phyloP scores from a whole-genome alignment of 75 land plant species.

The Picea glauca region DNA sequence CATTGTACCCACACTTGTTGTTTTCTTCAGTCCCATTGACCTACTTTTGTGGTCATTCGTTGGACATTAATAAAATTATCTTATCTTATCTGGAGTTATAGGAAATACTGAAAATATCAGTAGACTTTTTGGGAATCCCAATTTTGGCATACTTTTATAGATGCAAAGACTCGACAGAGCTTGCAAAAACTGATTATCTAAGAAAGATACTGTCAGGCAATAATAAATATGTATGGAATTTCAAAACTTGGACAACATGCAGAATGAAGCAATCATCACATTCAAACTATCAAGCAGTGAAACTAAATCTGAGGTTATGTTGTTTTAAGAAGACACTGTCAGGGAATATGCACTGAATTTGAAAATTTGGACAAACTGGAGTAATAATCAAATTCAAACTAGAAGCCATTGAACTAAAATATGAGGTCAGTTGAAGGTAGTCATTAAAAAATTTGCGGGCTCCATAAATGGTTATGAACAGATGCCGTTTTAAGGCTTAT shows the following conservation, averaged over 20 bases:
- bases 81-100: background rate
- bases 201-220: background rate
- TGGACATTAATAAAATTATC: too few species aligned
- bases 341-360: too few species aligned
- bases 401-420: too few species aligned
- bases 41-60: too few species aligned
- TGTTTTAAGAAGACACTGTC: too few species aligned
- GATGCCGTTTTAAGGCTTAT: background rate
- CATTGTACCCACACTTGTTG: too few species aligned
- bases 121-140: background rate
- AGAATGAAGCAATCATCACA: background rate
- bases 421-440: background rate
- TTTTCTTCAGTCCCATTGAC: too few species aligned
- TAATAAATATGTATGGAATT: background rate
- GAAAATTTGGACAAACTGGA: too few species aligned
- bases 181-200: background rate
- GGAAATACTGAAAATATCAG: background rate
- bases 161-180: background rate
- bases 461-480: background rate
- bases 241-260: background rate
- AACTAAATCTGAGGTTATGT: too few species aligned
- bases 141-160: background rate
- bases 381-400: too few species aligned
- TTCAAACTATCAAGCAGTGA: background rate
- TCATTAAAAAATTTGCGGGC: background rate